Conservation (phyloP, 108 stramenopile species). For the Discostella pseudostelligera region DNA sequence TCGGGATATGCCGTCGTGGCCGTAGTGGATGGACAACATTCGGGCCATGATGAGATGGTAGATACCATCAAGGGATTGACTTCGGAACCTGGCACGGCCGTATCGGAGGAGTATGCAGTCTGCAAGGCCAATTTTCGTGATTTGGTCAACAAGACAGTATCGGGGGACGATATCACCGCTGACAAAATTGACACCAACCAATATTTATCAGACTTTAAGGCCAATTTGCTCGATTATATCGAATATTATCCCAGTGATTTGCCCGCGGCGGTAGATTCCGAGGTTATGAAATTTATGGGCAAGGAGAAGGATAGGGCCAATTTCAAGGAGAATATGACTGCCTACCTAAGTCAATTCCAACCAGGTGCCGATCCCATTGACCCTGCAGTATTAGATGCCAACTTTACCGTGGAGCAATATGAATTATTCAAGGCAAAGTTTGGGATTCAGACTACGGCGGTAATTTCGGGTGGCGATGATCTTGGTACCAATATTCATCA, state of each 20-base stretch:
- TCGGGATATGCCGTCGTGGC: conserved; percentile 73
- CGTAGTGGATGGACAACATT: conserved; percentile 77
- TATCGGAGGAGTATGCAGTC: conserved; percentile 74
- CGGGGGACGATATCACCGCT: conserved; percentile 57
- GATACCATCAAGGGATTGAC: conserved; percentile 76
- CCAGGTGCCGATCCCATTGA: conserved; percentile 71
- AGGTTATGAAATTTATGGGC: conserved; percentile 65
- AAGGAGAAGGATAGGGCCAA: conserved; percentile 82
- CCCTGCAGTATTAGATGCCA: conserved; percentile 56
- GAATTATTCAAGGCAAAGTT: conserved; percentile 79
- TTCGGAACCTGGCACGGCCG: conserved; percentile 75
- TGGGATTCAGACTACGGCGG: conserved; percentile 70
- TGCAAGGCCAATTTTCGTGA: conserved; percentile 79
- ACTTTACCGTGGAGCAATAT: conserved; percentile 77
- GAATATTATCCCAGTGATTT: conserved; percentile 66
- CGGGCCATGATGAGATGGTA: conserved; percentile 73
- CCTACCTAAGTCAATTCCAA: conserved; percentile 77
- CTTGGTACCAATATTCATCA: conserved; percentile 47
- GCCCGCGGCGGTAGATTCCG: conserved; percentile 71
- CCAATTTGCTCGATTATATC: conserved; percentile 63
- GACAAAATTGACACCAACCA: conserved; percentile 41
- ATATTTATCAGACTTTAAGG: conserved; percentile 71
- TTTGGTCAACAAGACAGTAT: conserved; percentile 54
- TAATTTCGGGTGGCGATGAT: conserved; percentile 70
- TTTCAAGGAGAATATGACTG: conserved; percentile 71